These are phyloP conservation scores for Russula ochroleuca DNA, from an alignment of 768 basidiomycete species.

Conservation along the genomic window DNA sequence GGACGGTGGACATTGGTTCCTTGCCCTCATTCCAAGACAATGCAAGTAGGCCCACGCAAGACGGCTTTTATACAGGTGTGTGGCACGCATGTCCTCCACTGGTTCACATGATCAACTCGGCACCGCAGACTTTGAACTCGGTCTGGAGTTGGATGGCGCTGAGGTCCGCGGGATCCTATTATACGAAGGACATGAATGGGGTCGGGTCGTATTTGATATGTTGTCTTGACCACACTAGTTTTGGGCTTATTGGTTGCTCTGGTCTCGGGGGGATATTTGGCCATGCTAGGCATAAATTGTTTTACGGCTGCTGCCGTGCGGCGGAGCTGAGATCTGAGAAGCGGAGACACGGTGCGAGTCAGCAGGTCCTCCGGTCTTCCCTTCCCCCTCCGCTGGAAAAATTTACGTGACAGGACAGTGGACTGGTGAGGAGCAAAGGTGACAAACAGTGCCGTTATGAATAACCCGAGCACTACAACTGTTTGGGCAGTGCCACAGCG, in stretches of 20 bases:
- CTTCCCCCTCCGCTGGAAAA: neutral
- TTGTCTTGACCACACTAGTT: slow-evolving; percentile 33
- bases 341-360: neutral
- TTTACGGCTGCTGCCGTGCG: neutral
- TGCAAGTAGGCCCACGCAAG: slow-evolving; percentile 48
- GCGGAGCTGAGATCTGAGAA: neutral
- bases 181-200: slow-evolving; percentile 76
- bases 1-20: slow-evolving; percentile 79
- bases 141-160: slow-evolving; percentile 77
- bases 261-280: neutral
- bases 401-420: neutral
- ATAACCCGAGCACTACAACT: neutral
- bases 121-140: slow-evolving; percentile 71
- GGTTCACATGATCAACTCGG: neutral
- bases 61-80: slow-evolving; percentile 78
- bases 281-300: neutral
- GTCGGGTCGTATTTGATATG: slow-evolving; percentile 63
- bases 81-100: neutral
- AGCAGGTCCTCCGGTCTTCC: too few relatives aligned
- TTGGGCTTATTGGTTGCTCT: slow-evolving; percentile 14
- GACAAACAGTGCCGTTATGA: neutral
- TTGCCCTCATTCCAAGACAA: slow-evolving; percentile 76
- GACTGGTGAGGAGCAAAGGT: too few relatives aligned
- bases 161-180: slow-evolving; percentile 80
- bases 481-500: neutral